Evolutionary conservation across 164 flowering plant genomes (phyloP), one percentile per base, ranked within the genome.

Genomic region (Chloranthus sessilifolius): DNA sequence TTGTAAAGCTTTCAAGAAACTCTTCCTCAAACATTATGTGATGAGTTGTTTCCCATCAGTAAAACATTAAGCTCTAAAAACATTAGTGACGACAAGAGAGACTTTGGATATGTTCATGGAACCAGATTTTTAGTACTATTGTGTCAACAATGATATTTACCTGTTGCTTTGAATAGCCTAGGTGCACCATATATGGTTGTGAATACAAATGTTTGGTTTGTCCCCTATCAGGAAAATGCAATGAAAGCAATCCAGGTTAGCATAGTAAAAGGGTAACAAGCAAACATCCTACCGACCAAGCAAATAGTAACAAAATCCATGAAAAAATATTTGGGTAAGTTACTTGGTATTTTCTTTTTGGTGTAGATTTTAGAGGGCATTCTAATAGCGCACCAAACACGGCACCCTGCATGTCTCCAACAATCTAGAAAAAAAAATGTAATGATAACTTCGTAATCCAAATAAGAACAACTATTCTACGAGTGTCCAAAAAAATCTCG

Each of bases 291-390:
- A 14, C 11, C 11, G 30, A 36, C 1, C 12, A 24, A 34, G 34
- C 17, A 59, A 39, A 22, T 24, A 47, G n/a, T n/a, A 38, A 26
- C 17, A 33, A 43, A 25, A 15, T 50, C 34, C 26, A 43, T 3
- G 33, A 49, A 25, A n/a, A 24, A 39, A 41, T n/a, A 27, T 15
- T 10, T 3, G 9, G 4, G 44, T 6, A 30, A 43, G 76, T 48
- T 64, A 89, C 99, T 70, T 94, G 99, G 74, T 88, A 94, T 70
- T 85, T 94, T 68, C 95, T 79, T 67, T 82, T 94, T 36, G 86
- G 61, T 7, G 96, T 89, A 46, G 99, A 83, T 48, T 61, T 78
- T 54, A 94, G 48, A 19, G 99, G 99, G 60, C 95, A 62, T 21
- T 94, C 89, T 39, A 94, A 71, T 59, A 94, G 67, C 30, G 90